Percentiles rank a stretch among this genome's conserved stretches.
Conservation (phyloP, 2,329 filamentous ascomycete species). For the Talaromyces sp. region DNA sequence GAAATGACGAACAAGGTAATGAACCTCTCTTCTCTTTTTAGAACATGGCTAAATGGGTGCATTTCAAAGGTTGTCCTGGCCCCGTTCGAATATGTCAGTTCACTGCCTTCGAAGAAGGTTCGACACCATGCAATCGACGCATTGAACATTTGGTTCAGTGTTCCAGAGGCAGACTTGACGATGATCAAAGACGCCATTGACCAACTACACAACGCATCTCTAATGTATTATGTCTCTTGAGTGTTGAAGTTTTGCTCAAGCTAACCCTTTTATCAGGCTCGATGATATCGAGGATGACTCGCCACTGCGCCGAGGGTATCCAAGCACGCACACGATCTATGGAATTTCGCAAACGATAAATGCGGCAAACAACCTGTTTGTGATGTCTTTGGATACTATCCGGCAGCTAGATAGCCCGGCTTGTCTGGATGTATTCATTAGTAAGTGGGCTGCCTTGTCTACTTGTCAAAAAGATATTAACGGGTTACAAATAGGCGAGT, state of each 20-base stretch:
- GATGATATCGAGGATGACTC: slow-evolving; percentile 45
- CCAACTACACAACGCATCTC: slow-evolving; percentile 36
- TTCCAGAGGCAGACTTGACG: slow-evolving; percentile 26
- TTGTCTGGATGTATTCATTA: slow-evolving; percentile 28
- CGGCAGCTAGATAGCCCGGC: slow-evolving; percentile 24
- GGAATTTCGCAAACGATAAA: slow-evolving; percentile 43
- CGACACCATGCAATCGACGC: slow-evolving; percentile 32
- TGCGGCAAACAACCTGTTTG: slow-evolving; percentile 41
- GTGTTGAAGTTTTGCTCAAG: not conserved
- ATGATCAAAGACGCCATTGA: slow-evolving; percentile 29
- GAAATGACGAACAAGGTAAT: not conserved
- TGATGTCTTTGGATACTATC: slow-evolving; percentile 31
- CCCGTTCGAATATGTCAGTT: slow-evolving; percentile 29
- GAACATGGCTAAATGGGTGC: not conserved
- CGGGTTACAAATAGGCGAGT: slow-evolving; percentile 22
- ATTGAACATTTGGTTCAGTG: slow-evolving; percentile 32
- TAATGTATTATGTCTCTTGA: slow-evolving; percentile 20
- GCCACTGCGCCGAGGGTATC: slow-evolving; percentile 35
- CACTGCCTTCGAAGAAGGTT: slow-evolving; percentile 34
- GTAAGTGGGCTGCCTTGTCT: not conserved
- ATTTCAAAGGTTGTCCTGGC: not conserved
- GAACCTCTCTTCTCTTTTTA: not conserved
- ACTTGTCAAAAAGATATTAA: not conserved
- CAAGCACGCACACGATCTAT: slow-evolving; percentile 40
- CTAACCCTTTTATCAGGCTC: slow-evolving; percentile 18